Percentiles rank a stretch among this genome's conserved stretches.
phyloP scores from a whole-genome alignment of 805 yeast genomes.

The Yarrowia sp. region DNA sequence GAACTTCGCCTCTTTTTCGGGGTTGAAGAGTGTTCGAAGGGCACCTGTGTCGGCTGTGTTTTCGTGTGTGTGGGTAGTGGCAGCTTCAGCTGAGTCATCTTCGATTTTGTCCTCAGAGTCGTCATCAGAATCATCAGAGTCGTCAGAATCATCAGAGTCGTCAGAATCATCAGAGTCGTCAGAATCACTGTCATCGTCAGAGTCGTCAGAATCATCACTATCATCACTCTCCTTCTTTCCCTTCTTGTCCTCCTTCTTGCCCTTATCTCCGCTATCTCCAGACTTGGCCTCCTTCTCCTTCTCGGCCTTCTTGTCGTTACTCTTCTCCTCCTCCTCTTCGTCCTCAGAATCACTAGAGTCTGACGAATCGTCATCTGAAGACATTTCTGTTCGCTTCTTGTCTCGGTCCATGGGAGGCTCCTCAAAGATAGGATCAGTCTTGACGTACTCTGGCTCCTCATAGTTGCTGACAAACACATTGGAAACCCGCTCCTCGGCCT shows the following conservation, averaged over 20 bases:
- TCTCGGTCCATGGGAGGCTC: conserved; percentile 19
- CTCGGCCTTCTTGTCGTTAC: background rate
- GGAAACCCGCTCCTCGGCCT: background rate
- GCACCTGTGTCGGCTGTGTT: conserved; percentile 25
- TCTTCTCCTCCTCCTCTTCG: background rate
- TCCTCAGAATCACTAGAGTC: background rate
- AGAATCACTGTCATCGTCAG: background rate
- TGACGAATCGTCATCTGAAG: background rate
- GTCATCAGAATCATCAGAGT: background rate
- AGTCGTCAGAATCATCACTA: background rate
- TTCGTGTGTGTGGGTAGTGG: background rate
- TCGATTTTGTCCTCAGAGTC: conserved; percentile 18
- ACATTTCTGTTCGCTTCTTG: background rate
- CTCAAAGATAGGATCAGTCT: background rate
- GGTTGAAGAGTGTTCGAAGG: conserved; percentile 30
- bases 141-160: background rate
- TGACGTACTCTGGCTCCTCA: conserved; percentile 5
- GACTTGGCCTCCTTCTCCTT: background rate
- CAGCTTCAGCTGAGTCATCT: background rate
- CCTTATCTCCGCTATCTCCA: background rate
- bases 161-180: conserved; percentile 19
- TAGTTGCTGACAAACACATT: background rate
- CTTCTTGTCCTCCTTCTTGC: background rate
- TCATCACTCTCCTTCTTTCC: background rate
- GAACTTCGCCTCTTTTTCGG: conserved; percentile 29